phyloP scores from a whole-genome alignment of 768 basidiomycete genomes.

The Boletus huronensis region DNA sequence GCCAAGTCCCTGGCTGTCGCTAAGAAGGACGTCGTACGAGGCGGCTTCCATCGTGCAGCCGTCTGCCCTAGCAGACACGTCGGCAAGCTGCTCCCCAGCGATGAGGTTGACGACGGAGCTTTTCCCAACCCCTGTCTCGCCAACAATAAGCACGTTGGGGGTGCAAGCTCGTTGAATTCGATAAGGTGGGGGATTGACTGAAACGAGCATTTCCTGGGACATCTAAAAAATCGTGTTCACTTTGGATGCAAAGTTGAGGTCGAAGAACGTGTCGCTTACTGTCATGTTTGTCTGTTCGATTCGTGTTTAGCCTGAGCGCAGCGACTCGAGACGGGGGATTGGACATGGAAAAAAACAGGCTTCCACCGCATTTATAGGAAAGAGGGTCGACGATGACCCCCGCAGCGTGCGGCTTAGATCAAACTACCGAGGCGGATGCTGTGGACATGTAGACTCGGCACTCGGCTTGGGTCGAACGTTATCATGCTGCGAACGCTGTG shows the following conservation, averaged over 20 bases:
- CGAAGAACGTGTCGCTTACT: constrained; percentile 7
- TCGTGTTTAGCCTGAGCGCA: background rate
- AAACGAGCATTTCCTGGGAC: background rate
- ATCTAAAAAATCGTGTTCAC: background rate
- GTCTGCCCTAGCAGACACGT: constrained; percentile 23
- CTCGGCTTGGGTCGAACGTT: background rate
- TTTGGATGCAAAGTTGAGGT: background rate
- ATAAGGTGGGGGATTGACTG: constrained; percentile 7
- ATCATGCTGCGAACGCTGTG: constrained; percentile 8
- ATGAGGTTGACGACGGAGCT: constrained; percentile 43
- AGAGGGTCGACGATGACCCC: background rate
- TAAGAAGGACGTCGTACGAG: constrained; percentile 23
- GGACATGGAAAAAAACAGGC: background rate
- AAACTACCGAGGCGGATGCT: background rate
- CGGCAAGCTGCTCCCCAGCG: constrained; percentile 23
- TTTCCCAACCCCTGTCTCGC: constrained; percentile 33
- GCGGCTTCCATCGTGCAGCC: constrained; percentile 35
- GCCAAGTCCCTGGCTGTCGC: background rate
- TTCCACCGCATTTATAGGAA: constrained; percentile 8
- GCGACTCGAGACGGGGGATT: background rate
- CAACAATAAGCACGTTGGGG: constrained; percentile 38
- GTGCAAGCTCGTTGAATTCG: constrained; percentile 3
- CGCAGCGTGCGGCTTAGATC: background rate
- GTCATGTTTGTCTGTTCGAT: background rate
- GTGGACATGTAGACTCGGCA: background rate